Percentiles rank a stretch among this genome's conserved stretches.
These are phyloP conservation scores for Neofusicoccum ribis DNA, from an alignment of 2,329 filamentous ascomycete species.

Conservation along the genomic window DNA sequence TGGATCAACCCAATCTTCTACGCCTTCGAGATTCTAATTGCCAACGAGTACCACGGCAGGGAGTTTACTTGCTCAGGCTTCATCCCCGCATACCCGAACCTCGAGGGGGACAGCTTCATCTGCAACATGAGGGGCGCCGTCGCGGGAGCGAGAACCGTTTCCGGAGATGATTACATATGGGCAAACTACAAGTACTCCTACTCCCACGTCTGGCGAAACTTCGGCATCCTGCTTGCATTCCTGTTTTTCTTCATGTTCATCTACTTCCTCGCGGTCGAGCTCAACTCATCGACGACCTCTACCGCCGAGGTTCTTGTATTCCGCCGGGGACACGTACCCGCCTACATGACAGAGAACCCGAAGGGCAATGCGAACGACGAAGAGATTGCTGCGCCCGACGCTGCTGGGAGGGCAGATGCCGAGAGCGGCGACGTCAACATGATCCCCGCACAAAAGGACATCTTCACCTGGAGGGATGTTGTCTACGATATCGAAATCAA, in stretches of 20 bases:
- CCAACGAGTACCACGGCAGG: slow-evolving; percentile 64
- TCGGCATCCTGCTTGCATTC: slow-evolving; percentile 68
- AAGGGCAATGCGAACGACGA: too few species aligned
- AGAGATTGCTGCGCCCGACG: too few species aligned
- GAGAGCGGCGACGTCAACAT: slow-evolving; percentile 27
- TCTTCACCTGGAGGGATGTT: slow-evolving; percentile 68
- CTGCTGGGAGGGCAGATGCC: too few species aligned
- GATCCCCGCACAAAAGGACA: slow-evolving; percentile 45
- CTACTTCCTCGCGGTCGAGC: slow-evolving; percentile 64
- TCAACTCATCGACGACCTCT: slow-evolving; percentile 45
- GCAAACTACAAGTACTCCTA: slow-evolving; percentile 39
- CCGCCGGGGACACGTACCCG: slow-evolving; percentile 45
- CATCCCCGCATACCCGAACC: too few species aligned
- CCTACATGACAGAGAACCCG: slow-evolving; percentile 33
- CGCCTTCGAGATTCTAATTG: slow-evolving; percentile 74
- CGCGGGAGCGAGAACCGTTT: slow-evolving; percentile 39
- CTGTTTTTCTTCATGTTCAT: slow-evolving; percentile 62
- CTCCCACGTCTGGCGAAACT: slow-evolving; percentile 58
- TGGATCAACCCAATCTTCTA: slow-evolving; percentile 79
- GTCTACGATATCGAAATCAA: slow-evolving; percentile 54
- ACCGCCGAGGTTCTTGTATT: slow-evolving; percentile 72
- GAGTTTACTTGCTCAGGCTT: slow-evolving; percentile 44
- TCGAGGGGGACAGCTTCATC: slow-evolving; percentile 43
- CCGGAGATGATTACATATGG: slow-evolving; percentile 39
- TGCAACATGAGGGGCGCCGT: slow-evolving; percentile 42